Base-by-base conservation (phyloP, 371 early-diverging fungal species). In the Blakeslea trispora region DNA sequence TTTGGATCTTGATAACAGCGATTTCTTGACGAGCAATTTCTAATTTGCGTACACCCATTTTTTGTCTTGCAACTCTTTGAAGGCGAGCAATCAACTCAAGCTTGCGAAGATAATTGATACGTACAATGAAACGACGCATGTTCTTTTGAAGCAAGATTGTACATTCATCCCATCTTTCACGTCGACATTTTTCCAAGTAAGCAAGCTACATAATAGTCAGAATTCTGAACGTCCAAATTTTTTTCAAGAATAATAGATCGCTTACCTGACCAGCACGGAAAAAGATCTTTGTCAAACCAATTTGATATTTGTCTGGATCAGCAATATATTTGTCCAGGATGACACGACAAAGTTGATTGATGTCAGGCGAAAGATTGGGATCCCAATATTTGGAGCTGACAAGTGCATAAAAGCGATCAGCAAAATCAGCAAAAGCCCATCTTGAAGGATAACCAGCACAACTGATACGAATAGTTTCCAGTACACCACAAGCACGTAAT, bases 381-480 rank as follows among this genome's bases (percentile, higher is more conserved):
- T 77, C 82, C 92, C 93, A 92, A 39, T 83, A 66, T 43, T 74
- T 67, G 1, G 90, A 89, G 47, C 82, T 81, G 40, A 93, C 85
- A 48, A 99, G 75, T 57, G 95, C 79, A 75, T 91, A 91, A 79
- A 94, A 98, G 55, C 77, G 70, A 55, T 92, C 89, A 46, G 89
- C 90, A 69, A 99, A 99, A 58, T 99, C 99, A 41, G 82, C 81
- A 74, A 92, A 96, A 5, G 86, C 76, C 82, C 94, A 88, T 53
- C 98, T 85, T 6, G 92, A 86, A 19, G 99, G 99, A 75, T 98
- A 99, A 31, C 99, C 99, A 15, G 95, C 95, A 69, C 98, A 93
- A 71, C 93, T 92, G 70, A 99, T 99, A 40, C 97, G 89, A 66
- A 99, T 99, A 0, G 99, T 99, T 76, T 99, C 99, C 23, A 99